phyloP scores from a whole-genome alignment of 768 basidiomycete genomes.

The Boletus subcaerulescens region DNA sequence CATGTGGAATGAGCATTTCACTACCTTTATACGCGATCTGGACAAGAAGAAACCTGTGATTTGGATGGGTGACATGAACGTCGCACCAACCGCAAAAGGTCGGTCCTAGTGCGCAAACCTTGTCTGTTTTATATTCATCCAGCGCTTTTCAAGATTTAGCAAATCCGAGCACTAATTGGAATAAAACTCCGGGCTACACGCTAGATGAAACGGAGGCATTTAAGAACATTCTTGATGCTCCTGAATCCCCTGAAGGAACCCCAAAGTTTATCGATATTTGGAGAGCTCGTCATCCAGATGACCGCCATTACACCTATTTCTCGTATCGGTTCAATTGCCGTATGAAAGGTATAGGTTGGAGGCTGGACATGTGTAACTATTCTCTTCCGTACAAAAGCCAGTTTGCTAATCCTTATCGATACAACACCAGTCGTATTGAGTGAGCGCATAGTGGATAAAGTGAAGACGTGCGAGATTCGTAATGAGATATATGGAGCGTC shows the following conservation, averaged over 20 bases:
- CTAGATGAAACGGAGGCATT: constrained; percentile 78
- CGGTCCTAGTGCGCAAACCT: neutral
- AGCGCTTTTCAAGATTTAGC: constrained; percentile 49
- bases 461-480: constrained; percentile 83
- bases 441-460: constrained; percentile 59
- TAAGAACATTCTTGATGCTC: constrained; percentile 59
- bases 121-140: neutral
- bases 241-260: constrained; percentile 33
- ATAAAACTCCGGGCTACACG: constrained; percentile 85
- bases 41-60: constrained; percentile 82
- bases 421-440: constrained; percentile 65
- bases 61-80: constrained; percentile 87
- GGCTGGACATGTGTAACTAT: constrained; percentile 77
- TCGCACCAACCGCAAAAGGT: constrained; percentile 78
- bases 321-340: constrained; percentile 82
- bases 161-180: constrained; percentile 76
- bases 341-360: constrained; percentile 80
- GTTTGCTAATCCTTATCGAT: constrained; percentile 1
- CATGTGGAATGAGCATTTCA: constrained; percentile 77
- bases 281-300: constrained; percentile 64
- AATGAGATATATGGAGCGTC: constrained; percentile 85
- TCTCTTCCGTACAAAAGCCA: neutral
- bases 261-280: constrained; percentile 75
- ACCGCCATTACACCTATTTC: constrained; percentile 82
- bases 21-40: constrained; percentile 63